Base-by-base conservation (phyloP, 2,329 filamentous ascomycete genomes). In the Colletotrichum scovillei region DNA sequence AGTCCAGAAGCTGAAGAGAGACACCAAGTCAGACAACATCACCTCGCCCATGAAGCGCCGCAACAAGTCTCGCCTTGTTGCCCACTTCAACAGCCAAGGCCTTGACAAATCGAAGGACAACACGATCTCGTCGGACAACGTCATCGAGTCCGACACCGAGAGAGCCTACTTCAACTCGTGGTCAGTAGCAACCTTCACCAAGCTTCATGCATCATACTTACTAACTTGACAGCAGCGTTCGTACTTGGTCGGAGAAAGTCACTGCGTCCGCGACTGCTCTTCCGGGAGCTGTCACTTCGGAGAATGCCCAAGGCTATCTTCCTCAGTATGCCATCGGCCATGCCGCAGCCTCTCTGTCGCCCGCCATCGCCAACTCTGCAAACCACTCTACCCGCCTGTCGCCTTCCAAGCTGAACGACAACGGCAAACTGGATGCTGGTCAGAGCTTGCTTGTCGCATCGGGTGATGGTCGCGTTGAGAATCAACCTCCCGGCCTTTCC, bases 251-350 rank as follows among this genome's bases (percentile, higher is more conserved):
- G 8, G 70, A 86, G 79, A 88, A 86, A 76, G 86, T 86, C n/a
- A 84, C 87, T 46, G 81, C 87, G 14, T 88, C 86, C 72, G 85
- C 82, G 58, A 81, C 81, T 57, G 85, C 80, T 8, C 81, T 86
- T 57, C 86, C 86, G 12, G 82, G 88, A 63, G 82, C 87, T 11
- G 80, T 90, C 60, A 88, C 88, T 3, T 86, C 88, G 4, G 87
- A 85, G 57, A 90, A 87, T 14, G 88, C 86, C 8, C 87, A 86
- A 32, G 88, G 88, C n/a, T 84, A 87, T 56, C 79, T 90, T 58
- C 88, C 88, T 19, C 86, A 88, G 38, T 89, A 88, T 69, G 79
- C 83, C 11, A 64, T 63, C 30, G 88, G 88, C 22, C 82, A 89
- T 76, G 88, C 88, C 26, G 86, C 87, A 11, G 87, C 88, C 26